These are phyloP conservation scores for Exophiala spinifera DNA, from an alignment of 2,329 filamentous ascomycete genomes.

Conservation along the genomic window DNA sequence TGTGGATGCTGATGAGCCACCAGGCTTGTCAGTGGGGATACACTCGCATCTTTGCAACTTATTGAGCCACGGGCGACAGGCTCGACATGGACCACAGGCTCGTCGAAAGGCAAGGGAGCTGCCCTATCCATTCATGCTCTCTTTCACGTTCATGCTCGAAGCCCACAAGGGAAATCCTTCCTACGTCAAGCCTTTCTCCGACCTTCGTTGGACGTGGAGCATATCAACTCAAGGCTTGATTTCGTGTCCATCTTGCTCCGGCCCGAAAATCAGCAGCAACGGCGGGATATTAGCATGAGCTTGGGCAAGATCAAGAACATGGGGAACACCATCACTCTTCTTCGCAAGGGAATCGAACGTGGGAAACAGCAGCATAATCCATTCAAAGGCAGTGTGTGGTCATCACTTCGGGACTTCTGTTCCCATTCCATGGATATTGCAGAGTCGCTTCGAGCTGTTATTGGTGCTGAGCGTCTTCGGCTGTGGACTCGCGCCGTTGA, in stretches of 20 bases:
- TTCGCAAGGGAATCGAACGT: conserved; percentile 72
- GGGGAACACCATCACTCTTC: conserved; percentile 61
- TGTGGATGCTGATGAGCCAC: conserved; percentile 32
- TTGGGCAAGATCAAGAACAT: conserved; percentile 75
- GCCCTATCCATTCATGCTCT: conserved; percentile 79
- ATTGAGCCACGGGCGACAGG: conserved; percentile 76
- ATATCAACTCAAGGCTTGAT: conserved; percentile 69
- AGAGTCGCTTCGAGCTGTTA: conserved; percentile 59
- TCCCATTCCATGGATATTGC: conserved; percentile 67
- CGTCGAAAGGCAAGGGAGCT: conserved; percentile 66
- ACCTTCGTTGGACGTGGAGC: conserved; percentile 64
- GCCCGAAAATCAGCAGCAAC: conserved; percentile 60
- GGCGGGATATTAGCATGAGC: conserved; percentile 57
- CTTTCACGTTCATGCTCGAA: conserved; percentile 71
- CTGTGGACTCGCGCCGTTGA: conserved; percentile 51
- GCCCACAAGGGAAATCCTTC: conserved; percentile 70
- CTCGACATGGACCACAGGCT: conserved; percentile 68
- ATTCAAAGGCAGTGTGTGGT: conserved; percentile 68
- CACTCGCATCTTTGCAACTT: conserved; percentile 79
- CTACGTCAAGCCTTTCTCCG: conserved; percentile 80
- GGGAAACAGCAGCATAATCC: conserved; percentile 51
- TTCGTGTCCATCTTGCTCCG: conserved; percentile 65
- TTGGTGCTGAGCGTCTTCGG: conserved; percentile 44
- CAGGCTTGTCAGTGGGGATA: conserved; percentile 80
- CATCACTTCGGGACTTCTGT: conserved; percentile 68